Evolutionary conservation across 140 eudicot species (phyloP), one percentile per base, ranked within the genome.

Genomic region (Stevia rebaudiana): DNA sequence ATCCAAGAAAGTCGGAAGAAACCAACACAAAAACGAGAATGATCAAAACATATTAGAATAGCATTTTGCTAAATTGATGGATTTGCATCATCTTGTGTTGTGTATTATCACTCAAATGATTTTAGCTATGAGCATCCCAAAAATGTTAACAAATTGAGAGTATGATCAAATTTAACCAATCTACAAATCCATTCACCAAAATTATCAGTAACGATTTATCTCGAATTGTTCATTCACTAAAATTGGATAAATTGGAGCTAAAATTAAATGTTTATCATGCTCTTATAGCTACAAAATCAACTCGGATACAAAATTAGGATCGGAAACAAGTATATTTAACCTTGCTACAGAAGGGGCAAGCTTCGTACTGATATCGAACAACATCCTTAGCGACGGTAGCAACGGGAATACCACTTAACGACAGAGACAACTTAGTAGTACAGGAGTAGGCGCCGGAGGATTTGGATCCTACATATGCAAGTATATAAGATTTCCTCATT

Each of bases 331-430:
- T 74, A 90, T 95, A 95, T 87, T 87, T 90, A 65, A 90, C 97
- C 74, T 90, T 90, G 72, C 87, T 90, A 67, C 97, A 90, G 61
- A 90, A 90, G n/a, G 97, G 97, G 63, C 97, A 90, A 48, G 95
- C 94, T 77, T 90, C 97, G 43, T 80, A 90, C 81, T 90, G 97
- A 66, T 90, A 90, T 4, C 87, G 83, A 53, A 90, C 91, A 44
- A 90, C 88, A 4, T 90, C 94, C 50, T 90, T 74, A 22, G 68
- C 86, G 58, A 73, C 70, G 69, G 83, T 79, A 33, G 82, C 54
- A 11, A 82, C 75, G 0, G 88, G 90, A 21, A 81, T 51, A 28
- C 70, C 44, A 11, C 74, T 74, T 25, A 79, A 36, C 0, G 74
- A 75, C 61, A 69, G 24, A 51, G 58, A 61, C 41, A 40, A 5